Base-by-base conservation (phyloP, 1,284 basidiomycete genomes). In the Inonotus hispidus region DNA sequence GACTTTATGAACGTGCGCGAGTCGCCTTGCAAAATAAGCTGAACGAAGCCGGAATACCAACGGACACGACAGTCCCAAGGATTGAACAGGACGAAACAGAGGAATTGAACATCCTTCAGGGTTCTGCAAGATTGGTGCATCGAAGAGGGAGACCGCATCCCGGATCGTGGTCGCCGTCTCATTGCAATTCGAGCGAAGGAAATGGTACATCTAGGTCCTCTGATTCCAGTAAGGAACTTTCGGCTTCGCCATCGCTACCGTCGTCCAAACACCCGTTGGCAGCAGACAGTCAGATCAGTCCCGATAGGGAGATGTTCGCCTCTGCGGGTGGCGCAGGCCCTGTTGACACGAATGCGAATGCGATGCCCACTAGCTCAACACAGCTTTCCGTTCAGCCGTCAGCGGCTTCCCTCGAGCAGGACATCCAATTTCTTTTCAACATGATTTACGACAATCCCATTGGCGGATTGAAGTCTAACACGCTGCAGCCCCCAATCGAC, bases 1-100 rank as follows among this genome's bases (percentile, higher is more conserved):
- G 61, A 29, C 57, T 63, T 16, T 50, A 43, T 35, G 45, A 59
- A n/a, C 54, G 37, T 32, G 61, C 61, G 16, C 11, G 14, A 39
- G n/a, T 16, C 2, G 32, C 47, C 2, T 21, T 57, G 29, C 46
- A 50, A n/a, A 55, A 47, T 14, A 37, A 32, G 16, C 41, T 27
- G 11, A 19, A 47, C 25, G 27, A 49, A 4, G 23, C 23, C 3
- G 19, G 21, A 23, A 3, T 23, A n/a, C 19, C 46, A 5, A 5
- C 46, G 23, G 46, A 3, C 5, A 19, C 13, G 13, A 13, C 23
- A 4, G 23, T 21, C 6, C n/a, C 21, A 16, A 52, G 56, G 37
- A 41, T 27, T 10, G 59, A 61, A 8, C 38, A 56, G 14, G 25
- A 49, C 46, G 54, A 39, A 13, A 43, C 23, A 1, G 21, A 56